These are phyloP conservation scores for Daldinia childiae DNA, from an alignment of 495 filamentous ascomycete species.

Conservation along the genomic window DNA sequence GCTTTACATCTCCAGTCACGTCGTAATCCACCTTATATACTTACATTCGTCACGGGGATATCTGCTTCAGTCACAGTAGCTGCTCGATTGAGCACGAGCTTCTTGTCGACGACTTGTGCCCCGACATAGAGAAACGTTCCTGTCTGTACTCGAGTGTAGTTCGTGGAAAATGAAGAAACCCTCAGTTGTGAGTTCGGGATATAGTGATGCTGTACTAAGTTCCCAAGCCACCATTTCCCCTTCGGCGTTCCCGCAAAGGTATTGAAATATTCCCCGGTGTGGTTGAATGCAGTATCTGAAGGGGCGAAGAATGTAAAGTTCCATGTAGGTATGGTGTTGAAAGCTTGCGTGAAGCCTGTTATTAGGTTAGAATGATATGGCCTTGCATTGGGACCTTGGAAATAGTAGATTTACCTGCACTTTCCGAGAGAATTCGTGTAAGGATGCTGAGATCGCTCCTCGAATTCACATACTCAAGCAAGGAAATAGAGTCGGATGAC, in stretches of 20 bases:
- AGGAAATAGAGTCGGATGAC: neutral
- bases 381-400: neutral
- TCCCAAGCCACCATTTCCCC: neutral
- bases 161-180: neutral
- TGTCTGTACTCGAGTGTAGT: neutral
- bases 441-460: neutral
- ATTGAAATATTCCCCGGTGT: slow-evolving; percentile 36
- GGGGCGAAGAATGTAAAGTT: slow-evolving; percentile 46
- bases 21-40: neutral
- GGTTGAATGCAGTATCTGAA: slow-evolving; percentile 40
- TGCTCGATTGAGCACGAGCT: neutral
- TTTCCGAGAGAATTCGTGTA: neutral
- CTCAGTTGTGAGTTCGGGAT: neutral
- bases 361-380: neutral
- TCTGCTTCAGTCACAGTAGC: neutral
- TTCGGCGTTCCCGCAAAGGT: slow-evolving; percentile 4
- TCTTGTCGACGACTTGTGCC: neutral
- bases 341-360: slow-evolving; percentile 34
- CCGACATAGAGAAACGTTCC: neutral
- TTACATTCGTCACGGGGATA: neutral
- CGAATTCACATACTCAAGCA: neutral
- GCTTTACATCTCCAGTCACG: neutral
- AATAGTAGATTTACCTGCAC: neutral
- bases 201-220: neutral
- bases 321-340: slow-evolving; percentile 35